Base-by-base conservation (phyloP, 106 monocot species). In the Gastrodia elata region DNA sequence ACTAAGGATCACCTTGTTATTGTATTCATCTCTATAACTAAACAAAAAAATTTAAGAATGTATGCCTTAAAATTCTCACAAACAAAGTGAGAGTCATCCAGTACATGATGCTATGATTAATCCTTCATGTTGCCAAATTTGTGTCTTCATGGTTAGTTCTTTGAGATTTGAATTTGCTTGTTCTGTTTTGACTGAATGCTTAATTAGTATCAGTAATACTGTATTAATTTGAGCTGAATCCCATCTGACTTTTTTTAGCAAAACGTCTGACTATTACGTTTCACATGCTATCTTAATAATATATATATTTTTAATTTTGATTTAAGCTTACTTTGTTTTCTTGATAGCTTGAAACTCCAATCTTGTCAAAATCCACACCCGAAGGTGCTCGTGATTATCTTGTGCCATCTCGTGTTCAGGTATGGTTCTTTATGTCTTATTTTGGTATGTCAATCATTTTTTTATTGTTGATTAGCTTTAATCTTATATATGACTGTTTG, bases 311-410 rank as follows among this genome's bases (percentile, higher is more conserved):
- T 44, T 15, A 6, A 6, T 24, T 24, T 57, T 57, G 56, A 57
- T 57, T 57, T 57, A 57, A 1, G 1, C 11, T 69, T 69, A 61
- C 3, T 32, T 26, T 32, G 71, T 41, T 82, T 68, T 49, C 67
- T 80, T 84, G 84, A 84, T 88, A 97, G 97, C 90, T 97, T 76
- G 97, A 97, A 88, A 97, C 97, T 81, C 97, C 97, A 85, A 91
- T 97, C 65, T 78, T 97, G 48, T 97, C 97, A 64, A 86, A 79
- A 77, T 97, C 93, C 8, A 97, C 97, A 37, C 97, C 97, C 57
- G 97, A 97, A 87, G 97, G 97, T 77, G 97, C 97, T n/a, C 97
- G 97, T 0, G 97, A 97, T 81, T 97, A 93, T 83, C 90, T 97
- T 65, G 97, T 97, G 49, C 97, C 97, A 52, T 97, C 97, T 79